Evolutionary conservation across 2,329 filamentous ascomycete genomes (phyloP).

Genomic region (Diplodia seriata): DNA sequence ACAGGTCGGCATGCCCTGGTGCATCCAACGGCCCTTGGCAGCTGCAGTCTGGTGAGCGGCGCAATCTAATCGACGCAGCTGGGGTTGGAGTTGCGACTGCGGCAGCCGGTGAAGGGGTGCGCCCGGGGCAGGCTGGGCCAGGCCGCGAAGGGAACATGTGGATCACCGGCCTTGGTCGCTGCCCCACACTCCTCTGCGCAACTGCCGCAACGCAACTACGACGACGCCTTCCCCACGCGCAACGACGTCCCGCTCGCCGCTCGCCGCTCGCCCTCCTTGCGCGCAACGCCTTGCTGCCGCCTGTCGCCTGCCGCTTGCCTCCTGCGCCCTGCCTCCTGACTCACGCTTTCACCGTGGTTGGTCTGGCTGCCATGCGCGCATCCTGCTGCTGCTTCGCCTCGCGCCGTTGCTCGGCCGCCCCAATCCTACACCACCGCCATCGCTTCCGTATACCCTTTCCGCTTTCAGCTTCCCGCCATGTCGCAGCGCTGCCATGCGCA

Average conservation of each 20-base stretch:
- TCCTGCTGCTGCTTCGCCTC: conserved; percentile 18
- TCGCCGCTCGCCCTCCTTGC: neutral
- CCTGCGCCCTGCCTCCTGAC: neutral
- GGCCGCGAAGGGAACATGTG: conserved; percentile 8
- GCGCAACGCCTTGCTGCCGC: neutral
- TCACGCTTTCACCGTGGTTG: neutral
- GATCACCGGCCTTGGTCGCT: neutral
- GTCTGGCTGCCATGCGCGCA: neutral
- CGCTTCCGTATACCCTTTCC: conserved; percentile 1
- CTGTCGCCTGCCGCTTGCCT: neutral
- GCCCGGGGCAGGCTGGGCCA: conserved; percentile 9
- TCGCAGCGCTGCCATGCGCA: conserved; percentile 1
- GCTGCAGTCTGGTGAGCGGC: conserved; percentile 1
- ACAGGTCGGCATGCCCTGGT: conserved; percentile 19
- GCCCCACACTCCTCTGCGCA: neutral
- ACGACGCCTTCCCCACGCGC: neutral
- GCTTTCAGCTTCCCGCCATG: conserved; percentile 9
- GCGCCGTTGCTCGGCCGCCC: neutral
- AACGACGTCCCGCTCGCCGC: conserved; percentile 13
- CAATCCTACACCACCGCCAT: neutral
- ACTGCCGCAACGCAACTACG: neutral
- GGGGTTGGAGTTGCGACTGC: conserved; percentile 10
- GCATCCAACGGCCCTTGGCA: conserved; percentile 6
- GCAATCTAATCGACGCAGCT: conserved; percentile 4
- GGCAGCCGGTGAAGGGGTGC: conserved; percentile 12